Conservation (phyloP, 306 rosid species). For the Lathyrus oleraceus region DNA sequence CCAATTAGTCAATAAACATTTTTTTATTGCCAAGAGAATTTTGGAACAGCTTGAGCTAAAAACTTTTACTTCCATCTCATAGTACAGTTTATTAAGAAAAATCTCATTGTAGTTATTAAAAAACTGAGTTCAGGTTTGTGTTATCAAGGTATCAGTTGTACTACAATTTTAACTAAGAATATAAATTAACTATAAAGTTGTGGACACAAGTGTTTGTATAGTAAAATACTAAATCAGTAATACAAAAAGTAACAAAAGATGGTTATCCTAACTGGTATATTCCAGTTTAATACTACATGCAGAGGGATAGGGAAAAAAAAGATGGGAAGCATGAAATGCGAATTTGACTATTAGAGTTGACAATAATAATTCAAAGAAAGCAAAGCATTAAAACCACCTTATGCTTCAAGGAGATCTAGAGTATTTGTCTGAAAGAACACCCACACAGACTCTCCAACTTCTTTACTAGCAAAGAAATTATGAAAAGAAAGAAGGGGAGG, state of each 20-base stretch:
- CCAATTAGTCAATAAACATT: too few relatives aligned
- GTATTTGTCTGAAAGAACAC: constrained; percentile 51
- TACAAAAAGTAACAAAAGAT: constrained; percentile 37
- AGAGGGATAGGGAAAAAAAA: constrained; percentile 5
- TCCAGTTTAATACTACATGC: constrained; percentile 51
- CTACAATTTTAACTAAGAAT: too few relatives aligned
- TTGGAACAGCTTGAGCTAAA: too few relatives aligned
- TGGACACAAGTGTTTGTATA: too few relatives aligned
- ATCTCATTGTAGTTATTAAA: too few relatives aligned
- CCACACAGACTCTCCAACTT: constrained; percentile 60
- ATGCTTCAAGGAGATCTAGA: constrained; percentile 67
- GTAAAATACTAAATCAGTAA: too few relatives aligned
- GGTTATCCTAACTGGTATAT: constrained; percentile 54
- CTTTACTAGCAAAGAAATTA: constrained; percentile 54
- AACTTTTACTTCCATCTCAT: too few relatives aligned
- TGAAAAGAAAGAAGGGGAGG: constrained; percentile 45
- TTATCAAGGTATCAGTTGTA: too few relatives aligned
- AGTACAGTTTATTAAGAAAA: too few relatives aligned
- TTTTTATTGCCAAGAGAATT: too few relatives aligned
- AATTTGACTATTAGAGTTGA: constrained; percentile 62
- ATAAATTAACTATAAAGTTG: too few relatives aligned
- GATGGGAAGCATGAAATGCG: constrained; percentile 57
- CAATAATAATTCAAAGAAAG: constrained; percentile 66
- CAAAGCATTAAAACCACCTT: constrained; percentile 56
- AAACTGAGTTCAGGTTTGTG: too few relatives aligned